These are phyloP conservation scores for Papiliotrema fonsecae DNA, from an alignment of 1,284 basidiomycete genomes.

Conservation along the genomic window DNA sequence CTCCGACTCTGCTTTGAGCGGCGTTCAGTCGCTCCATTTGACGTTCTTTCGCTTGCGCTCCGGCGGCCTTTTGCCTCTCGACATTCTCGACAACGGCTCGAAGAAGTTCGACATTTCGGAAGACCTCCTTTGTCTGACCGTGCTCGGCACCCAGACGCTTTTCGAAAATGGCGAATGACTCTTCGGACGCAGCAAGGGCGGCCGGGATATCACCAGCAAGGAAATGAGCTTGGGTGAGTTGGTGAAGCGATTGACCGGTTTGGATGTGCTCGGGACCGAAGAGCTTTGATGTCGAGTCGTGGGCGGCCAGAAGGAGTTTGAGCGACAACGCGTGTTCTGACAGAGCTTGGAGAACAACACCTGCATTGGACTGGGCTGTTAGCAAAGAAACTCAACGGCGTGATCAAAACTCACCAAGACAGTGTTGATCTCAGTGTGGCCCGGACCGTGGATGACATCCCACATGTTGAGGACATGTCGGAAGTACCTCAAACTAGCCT, in stretches of 20 bases:
- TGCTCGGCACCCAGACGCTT: conserved; percentile 45
- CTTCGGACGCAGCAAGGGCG: conserved; percentile 43
- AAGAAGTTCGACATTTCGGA: conserved; percentile 48
- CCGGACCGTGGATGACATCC: conserved; percentile 53
- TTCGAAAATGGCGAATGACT: conserved; percentile 47
- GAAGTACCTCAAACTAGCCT: conserved; percentile 51
- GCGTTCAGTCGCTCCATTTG: conserved; percentile 34
- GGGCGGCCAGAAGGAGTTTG: conserved; percentile 35
- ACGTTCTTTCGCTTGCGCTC: conserved; percentile 38
- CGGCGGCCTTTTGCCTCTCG: conserved; percentile 40
- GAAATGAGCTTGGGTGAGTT: conserved; percentile 49
- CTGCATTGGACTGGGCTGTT: conserved; percentile 41
- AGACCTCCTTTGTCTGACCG: conserved; percentile 47
- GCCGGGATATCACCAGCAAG: conserved; percentile 45
- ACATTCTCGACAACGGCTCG: conserved; percentile 43
- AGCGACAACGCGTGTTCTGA: conserved; percentile 43
- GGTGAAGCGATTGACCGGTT: conserved; percentile 43
- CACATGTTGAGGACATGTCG: conserved; percentile 53
- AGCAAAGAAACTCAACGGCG: conserved; percentile 6
- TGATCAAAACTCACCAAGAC: conserved; percentile 47
- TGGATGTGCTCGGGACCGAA: conserved; percentile 44
- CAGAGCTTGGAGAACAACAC: conserved; percentile 44
- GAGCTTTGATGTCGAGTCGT: conserved; percentile 28
- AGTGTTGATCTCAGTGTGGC: conserved; percentile 52
- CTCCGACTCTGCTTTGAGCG: conserved; percentile 27